These are phyloP conservation scores for Cladosporium cucumerinum DNA, from an alignment of 2,329 filamentous ascomycete genomes.

Conservation along the genomic window DNA sequence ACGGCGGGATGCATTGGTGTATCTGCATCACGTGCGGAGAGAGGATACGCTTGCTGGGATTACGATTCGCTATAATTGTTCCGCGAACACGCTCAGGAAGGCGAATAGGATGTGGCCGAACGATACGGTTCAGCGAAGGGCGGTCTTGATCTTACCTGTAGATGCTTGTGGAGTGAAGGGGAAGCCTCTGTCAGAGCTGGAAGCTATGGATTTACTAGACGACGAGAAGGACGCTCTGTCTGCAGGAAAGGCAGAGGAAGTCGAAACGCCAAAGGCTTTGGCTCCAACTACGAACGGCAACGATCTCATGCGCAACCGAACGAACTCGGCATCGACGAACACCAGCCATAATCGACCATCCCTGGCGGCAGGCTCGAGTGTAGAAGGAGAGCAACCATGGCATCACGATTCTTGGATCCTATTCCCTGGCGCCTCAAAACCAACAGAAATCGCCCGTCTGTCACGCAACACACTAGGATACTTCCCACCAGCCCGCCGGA, in stretches of 20 bases:
- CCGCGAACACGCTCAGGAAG: conserved; percentile 76
- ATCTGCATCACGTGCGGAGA: conserved; percentile 79
- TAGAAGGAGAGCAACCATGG: conserved; percentile 67
- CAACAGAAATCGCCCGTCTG: conserved; percentile 82
- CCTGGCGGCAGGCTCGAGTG: conserved; percentile 35
- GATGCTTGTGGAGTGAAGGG: conserved; percentile 86
- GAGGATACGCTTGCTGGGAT: conserved; percentile 88
- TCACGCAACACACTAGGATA: conserved; percentile 79
- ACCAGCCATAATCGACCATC: conserved; percentile 35
- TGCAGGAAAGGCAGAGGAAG: conserved; percentile 36
- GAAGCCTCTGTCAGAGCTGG: conserved; percentile 47
- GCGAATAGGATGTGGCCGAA: conserved; percentile 94
- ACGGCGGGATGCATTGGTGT: conserved; percentile 75
- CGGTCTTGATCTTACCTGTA: conserved; percentile 78
- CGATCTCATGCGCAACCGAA: conserved; percentile 32
- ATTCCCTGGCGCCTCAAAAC: conserved; percentile 66
- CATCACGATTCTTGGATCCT: conserved; percentile 86
- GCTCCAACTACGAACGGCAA: conserved; percentile 20
- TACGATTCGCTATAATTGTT: conserved; percentile 84
- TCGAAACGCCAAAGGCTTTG: conserved; percentile 33
- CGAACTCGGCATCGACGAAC: conserved; percentile 35
- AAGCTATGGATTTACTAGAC: conserved; percentile 32
- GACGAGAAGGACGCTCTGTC: conserved; percentile 32
- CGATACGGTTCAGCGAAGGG: conserved; percentile 81
- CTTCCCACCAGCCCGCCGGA: conserved; percentile 86